A percentile compares a stretch with the other conserved stretches of the same genome.
phyloP scores from a whole-genome alignment of 345 rosid species.

The Eucalyptus cladocalyx region DNA sequence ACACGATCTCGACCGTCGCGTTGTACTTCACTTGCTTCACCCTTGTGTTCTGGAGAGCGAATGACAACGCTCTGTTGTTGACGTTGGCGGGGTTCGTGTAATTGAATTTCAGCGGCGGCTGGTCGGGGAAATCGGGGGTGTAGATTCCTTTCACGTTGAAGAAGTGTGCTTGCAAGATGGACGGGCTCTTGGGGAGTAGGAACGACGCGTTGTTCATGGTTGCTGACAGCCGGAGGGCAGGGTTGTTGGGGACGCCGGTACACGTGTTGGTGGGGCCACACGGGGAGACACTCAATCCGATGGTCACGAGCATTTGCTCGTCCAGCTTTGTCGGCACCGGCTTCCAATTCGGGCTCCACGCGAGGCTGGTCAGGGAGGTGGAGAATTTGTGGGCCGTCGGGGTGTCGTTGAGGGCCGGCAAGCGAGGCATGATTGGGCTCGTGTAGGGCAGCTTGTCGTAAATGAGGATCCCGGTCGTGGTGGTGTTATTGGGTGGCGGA shows the following conservation, averaged over 20 bases:
- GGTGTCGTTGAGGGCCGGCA: conserved; percentile 56
- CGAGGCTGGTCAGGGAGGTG: conserved; percentile 33
- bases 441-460: conserved; percentile 17
- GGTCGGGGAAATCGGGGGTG: conserved; percentile 51
- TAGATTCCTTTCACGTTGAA: conserved; percentile 38
- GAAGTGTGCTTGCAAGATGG: conserved; percentile 48
- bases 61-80: conserved; percentile 1
- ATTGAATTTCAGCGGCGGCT: conserved; percentile 48
- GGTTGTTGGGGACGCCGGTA: background rate
- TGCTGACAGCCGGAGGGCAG: conserved; percentile 26
- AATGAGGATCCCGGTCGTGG: conserved; percentile 54
- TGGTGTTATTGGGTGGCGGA: conserved; percentile 21
- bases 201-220: conserved; percentile 75
- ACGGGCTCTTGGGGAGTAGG: conserved; percentile 21
- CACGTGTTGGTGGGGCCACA: conserved; percentile 47
- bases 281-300: conserved; percentile 29
- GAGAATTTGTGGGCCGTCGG: conserved; percentile 56
- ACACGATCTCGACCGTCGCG: conserved; percentile 56
- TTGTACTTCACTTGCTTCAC: conserved; percentile 58
- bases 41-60: conserved; percentile 46
- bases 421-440: conserved; percentile 39
- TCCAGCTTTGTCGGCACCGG: conserved; percentile 63
- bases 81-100: conserved; percentile 33
- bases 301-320: conserved; percentile 54
- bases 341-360: conserved; percentile 34